Evolutionary conservation across 768 basidiomycete genomes (phyloP).

Genomic region (Zangia roseola): DNA sequence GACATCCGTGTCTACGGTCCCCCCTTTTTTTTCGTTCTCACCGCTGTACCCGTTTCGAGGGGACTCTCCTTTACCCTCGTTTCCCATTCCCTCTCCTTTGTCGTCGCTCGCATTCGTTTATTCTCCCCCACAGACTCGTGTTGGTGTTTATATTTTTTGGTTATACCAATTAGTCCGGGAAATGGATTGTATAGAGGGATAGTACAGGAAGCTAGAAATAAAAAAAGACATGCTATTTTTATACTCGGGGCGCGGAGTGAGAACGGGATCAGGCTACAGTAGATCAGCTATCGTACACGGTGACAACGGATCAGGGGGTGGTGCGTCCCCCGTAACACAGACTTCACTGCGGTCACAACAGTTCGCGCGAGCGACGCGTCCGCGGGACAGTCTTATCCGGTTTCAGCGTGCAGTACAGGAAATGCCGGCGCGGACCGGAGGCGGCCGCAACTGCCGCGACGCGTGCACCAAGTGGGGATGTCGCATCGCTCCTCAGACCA

Average conservation of each 20-base stretch:
- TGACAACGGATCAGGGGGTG: too few species aligned
- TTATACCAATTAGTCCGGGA: not conserved
- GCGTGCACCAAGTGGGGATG: slow-evolving; percentile 58
- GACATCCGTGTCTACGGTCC: not conserved
- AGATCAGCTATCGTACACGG: too few species aligned
- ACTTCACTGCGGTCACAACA: slow-evolving; percentile 10
- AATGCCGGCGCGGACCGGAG: slow-evolving; percentile 77
- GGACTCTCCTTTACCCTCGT: too few species aligned
- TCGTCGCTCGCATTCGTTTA: too few species aligned
- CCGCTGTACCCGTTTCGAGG: not conserved
- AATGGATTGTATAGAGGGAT: not conserved
- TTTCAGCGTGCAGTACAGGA: slow-evolving; percentile 78
- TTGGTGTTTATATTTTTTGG: slow-evolving; percentile 3
- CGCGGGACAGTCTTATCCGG: slow-evolving; percentile 50
- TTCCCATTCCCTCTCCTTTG: too few species aligned
- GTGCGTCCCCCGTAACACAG: too few species aligned
- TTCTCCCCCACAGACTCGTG: too few species aligned
- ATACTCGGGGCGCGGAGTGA: too few species aligned
- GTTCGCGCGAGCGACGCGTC: slow-evolving; percentile 44
- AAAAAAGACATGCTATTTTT: slow-evolving; percentile 10
- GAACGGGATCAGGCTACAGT: too few species aligned
- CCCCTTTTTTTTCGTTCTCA: not conserved
- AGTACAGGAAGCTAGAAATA: slow-evolving; percentile 15
- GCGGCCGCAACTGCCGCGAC: slow-evolving; percentile 65
- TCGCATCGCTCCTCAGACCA: slow-evolving; percentile 72